Percentiles rank a stretch among this genome's conserved stretches.
These are phyloP conservation scores for Septoria linicola DNA, from an alignment of 2,329 filamentous ascomycete species.

Conservation along the genomic window DNA sequence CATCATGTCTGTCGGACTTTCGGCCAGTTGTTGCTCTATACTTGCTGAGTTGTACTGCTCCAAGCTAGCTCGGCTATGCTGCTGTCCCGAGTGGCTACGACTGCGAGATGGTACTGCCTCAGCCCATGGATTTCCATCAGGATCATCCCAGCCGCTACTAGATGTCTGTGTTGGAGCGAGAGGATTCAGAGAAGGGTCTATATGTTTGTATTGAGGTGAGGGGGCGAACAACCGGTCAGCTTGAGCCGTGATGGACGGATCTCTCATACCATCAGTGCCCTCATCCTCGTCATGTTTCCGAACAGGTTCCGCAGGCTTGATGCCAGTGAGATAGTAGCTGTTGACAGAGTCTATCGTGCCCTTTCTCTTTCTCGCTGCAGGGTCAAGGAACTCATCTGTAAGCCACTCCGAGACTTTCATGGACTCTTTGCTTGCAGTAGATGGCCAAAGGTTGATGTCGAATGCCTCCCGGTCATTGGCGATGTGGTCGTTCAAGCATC, in stretches of 20 bases:
- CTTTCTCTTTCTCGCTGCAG: neutral
- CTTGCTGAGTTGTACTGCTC: too few species aligned
- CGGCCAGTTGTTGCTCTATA: too few species aligned
- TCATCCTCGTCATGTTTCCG: too few species aligned
- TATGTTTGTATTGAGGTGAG: neutral
- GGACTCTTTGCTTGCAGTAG: neutral
- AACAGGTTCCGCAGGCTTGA: too few species aligned
- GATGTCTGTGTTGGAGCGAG: too few species aligned
- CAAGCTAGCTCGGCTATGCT: too few species aligned
- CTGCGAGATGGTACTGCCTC: too few species aligned
- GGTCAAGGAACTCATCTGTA: slow-evolving; percentile 5
- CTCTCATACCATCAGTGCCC: too few species aligned
- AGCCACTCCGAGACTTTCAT: slow-evolving; percentile 12
- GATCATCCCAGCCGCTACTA: neutral
- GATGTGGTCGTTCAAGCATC: slow-evolving; percentile 42
- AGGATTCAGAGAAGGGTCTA: neutral
- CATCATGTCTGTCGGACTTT: too few species aligned
- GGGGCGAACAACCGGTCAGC: neutral
- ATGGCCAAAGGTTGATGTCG: slow-evolving; percentile 47
- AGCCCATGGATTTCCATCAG: slow-evolving; percentile 9
- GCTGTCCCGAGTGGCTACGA: too few species aligned
- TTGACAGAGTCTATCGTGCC: neutral
- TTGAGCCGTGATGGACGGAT: too few species aligned
- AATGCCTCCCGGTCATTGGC: slow-evolving; percentile 45
- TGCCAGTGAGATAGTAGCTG: neutral